Evolutionary conservation across 257 asterid genomes (phyloP), one percentile per base, ranked within the genome.

Genomic region (Orobanche coerulescens): DNA sequence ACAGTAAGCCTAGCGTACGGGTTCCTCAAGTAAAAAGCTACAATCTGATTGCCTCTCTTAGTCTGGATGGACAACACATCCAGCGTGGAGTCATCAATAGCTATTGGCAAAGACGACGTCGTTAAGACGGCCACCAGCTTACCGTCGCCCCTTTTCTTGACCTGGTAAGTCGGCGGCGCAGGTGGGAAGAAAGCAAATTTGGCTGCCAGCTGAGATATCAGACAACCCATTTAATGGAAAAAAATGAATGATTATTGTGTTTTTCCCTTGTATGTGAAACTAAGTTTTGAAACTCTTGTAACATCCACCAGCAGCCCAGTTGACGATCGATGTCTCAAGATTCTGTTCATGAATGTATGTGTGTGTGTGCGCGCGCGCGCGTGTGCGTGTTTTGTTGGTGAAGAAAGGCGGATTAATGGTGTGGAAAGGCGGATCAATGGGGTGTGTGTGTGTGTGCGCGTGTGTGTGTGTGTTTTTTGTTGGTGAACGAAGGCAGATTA

Each of bases 181-280:
- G 99, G 99, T 19, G 99, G 99, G 12, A 89, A 93, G 78, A 93
- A 93, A 1, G 99, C 99, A 68, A 93, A 86, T 69, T 89, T 93
- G 18, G 99, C 95, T 14, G 95, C 99, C 63, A 93, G 73, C 68
- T 86, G 96, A 55, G 99, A 93, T 0, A 89, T 23, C 69, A 86
- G 65, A 59, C 97, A 89, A 19, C 99, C 97, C 99, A 93, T 93
- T 69, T 54, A 34, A 23, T 4, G 12, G 66, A 71, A 37, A 20
- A 43, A 6, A 37, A 37, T n/a, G 5, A 59, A 64, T 51, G 12
- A 28, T 20, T 61, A 0, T 54, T 13, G 14, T 25, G 46, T 5
- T 26, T 31, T 62, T n/a, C 6, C 8, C 19, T 52, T 31, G 51
- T 36, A 54, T 3, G 59, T 7, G 42, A 31, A 18, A 53, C 33